A percentile compares a stretch with the other conserved stretches of the same genome.
These are phyloP conservation scores for Fusarium paranaense DNA, from an alignment of 2,329 filamentous ascomycete genomes.

Conservation along the genomic window DNA sequence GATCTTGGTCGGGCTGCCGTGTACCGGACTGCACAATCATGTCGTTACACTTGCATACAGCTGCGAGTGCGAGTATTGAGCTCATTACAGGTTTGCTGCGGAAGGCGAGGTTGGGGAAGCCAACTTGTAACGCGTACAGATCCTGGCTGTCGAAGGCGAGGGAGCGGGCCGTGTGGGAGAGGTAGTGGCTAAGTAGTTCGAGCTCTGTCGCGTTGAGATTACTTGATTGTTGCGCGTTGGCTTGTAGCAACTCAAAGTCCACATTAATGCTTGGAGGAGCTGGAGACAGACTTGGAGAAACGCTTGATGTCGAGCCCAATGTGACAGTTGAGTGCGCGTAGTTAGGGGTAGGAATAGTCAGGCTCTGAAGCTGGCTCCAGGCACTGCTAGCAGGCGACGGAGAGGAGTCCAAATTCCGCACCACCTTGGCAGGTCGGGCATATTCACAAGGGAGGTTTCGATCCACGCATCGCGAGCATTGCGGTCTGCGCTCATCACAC, in stretches of 20 bases:
- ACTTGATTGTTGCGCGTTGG: neutral
- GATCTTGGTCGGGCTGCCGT: neutral
- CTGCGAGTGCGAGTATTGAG: constrained; percentile 56
- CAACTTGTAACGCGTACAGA: constrained; percentile 54
- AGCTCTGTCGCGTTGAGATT: constrained; percentile 47
- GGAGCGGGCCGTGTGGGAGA: constrained; percentile 54
- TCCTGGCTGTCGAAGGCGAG: constrained; percentile 53
- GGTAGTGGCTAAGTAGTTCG: constrained; percentile 54
- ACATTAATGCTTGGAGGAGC: neutral
- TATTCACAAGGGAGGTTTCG: constrained; percentile 30
- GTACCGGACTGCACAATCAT: constrained; percentile 23
- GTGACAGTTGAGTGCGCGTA: neutral
- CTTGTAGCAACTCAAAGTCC: neutral
- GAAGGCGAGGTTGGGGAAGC: constrained; percentile 57
- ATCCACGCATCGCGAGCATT: constrained; percentile 29
- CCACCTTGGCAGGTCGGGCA: neutral
- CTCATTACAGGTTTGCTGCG: constrained; percentile 54
- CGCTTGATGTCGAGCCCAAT: neutral
- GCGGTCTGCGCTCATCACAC: constrained; percentile 34
- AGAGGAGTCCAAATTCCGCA: neutral
- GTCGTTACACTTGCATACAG: constrained; percentile 54
- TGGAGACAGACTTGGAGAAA: constrained; percentile 3
- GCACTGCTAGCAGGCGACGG: neutral
- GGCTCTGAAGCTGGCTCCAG: neutral
- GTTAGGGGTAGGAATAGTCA: neutral